Percentiles rank a stretch among this genome's conserved stretches.
phyloP scores from a whole-genome alignment of 2,329 filamentous ascomycete species.

The Trichoderma sp. region DNA sequence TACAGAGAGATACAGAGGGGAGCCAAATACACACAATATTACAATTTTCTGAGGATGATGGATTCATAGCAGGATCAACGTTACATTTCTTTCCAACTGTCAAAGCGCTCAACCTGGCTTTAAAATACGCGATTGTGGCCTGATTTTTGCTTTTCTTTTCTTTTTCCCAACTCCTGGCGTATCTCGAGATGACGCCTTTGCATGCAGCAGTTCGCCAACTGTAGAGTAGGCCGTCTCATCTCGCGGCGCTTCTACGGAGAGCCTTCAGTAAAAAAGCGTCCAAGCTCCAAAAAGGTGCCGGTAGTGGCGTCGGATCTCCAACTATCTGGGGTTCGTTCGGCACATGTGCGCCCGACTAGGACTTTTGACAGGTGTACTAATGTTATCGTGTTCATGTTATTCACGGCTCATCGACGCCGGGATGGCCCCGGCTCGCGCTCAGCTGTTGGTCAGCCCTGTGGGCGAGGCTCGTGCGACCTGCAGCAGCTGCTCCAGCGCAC shows the following conservation, averaged over 20 bases:
- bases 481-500: too few relatives aligned
- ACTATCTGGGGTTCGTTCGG: not conserved
- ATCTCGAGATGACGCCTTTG: not conserved
- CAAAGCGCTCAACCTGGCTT: not conserved
- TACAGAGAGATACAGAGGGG: not conserved
- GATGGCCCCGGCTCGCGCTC: not conserved
- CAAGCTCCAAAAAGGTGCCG: not conserved
- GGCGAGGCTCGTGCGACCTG: constrained; percentile 13
- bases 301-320: not conserved
- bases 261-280: not conserved
- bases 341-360: constrained; percentile 7
- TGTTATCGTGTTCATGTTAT: not conserved
- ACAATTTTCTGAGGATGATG: not conserved
- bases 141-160: not conserved
- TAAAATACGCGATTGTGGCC: not conserved
- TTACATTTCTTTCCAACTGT: not conserved
- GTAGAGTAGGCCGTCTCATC: not conserved
- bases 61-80: not conserved
- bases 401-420: not conserved
- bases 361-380: not conserved
- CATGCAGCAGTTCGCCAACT: not conserved
- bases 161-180: not conserved
- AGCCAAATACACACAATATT: not conserved
- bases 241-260: constrained; percentile 18
- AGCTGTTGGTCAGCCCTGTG: constrained; percentile 21